Base-by-base conservation (phyloP, 257 asterid species). In the Datura wrightii region DNA sequence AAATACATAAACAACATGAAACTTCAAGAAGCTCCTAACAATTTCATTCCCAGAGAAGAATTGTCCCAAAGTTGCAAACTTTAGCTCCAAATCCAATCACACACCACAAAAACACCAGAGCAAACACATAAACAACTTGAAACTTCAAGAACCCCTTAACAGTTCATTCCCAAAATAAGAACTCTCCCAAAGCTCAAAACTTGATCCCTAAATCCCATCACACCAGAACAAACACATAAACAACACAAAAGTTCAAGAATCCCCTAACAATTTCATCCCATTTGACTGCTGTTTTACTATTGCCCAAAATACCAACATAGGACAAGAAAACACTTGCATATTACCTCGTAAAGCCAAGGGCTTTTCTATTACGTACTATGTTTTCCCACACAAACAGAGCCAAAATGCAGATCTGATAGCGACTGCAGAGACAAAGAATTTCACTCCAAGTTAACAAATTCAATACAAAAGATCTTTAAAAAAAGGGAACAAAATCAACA, bases 391-490 rank as follows among this genome's bases (percentile, higher is more conserved):
- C 85, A 81, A 80, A 86, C 88, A 88, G 86, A 59, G 79, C 83
- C 76, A 84, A 79, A 82, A 70, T 86, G 87, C 83, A 90, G 97
- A 93, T 92, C 95, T 93, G 92, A 89, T 50, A 74, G 90, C 71
- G 94, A 93, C 88, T 58, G 80, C 82, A 85, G 81, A 88, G 82
- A 79, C 69, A 84, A 7, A 41, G 82, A 82, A 82, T 79, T 67
- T 59, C 86, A 41, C 60, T 54, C 50, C 65, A 65, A 42, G 48
- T 24, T 60, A 81, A 58, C 44, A 81, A 42, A 24, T 31, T 82
- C 46, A 79, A 50, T 41, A 44, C 62, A 46, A 42, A 84, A 50
- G 79, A 82, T 13, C 50, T 85, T 80, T 60, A 72, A 82, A 79
- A 79, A 66, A 46, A 58, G 80, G 1, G 48, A 54, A 37, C 3